Conservation (phyloP, 441 rosid genomes). For the Jatropha podagrica region DNA sequence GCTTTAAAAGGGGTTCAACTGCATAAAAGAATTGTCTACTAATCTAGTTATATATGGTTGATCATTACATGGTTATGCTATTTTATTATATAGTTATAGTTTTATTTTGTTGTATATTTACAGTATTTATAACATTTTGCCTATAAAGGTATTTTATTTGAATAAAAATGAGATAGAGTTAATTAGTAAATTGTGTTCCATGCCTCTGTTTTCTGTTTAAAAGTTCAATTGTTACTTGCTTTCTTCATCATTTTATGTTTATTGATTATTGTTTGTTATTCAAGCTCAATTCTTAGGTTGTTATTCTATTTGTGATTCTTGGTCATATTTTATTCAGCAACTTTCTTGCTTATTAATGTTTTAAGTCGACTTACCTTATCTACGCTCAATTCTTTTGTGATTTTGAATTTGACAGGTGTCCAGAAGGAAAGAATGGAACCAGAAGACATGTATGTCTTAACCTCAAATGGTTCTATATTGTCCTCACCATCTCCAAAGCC, state of each 20-base stretch:
- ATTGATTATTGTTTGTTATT: neutral
- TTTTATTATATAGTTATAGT: too few species aligned
- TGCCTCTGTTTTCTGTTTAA: neutral
- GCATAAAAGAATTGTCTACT: neutral
- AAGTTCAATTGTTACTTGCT: constrained; percentile 6
- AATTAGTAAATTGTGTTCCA: too few species aligned
- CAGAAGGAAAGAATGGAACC: constrained; percentile 99
- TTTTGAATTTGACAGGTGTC: constrained; percentile 58
- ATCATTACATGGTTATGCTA: neutral
- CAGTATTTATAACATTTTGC: too few species aligned
- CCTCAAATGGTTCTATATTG: constrained; percentile 62
- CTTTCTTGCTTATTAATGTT: neutral
- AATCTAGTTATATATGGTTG: neutral
- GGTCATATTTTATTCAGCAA: neutral
- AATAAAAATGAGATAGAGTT: too few species aligned
- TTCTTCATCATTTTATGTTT: neutral
- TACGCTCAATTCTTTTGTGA: constrained; percentile 17
- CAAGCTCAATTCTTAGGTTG: neutral
- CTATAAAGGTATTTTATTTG: too few species aligned
- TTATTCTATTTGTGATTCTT: neutral
- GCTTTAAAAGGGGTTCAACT: neutral
- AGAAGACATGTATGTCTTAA: constrained; percentile 85
- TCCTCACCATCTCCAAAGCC: constrained; percentile 82
- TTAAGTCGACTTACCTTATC: neutral
- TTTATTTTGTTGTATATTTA: too few species aligned